Evolutionary conservation across 1,284 basidiomycete genomes (phyloP).

Genomic region (Tremellales sp.): DNA sequence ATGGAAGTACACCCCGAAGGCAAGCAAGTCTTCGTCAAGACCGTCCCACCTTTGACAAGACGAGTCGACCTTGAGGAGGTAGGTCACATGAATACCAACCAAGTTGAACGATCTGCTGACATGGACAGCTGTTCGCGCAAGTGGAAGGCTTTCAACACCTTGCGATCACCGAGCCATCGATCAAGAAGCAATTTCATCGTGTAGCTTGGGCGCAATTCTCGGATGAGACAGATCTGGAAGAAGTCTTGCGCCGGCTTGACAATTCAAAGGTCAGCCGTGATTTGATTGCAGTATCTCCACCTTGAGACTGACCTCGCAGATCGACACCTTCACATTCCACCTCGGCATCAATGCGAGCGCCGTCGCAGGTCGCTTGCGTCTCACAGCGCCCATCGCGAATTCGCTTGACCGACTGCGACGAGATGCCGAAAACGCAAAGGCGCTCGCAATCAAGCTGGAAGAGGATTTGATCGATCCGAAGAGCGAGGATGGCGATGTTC

Average conservation of each 20-base stretch:
- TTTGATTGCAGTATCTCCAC: too few species aligned
- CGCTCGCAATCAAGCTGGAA: constrained; percentile 68
- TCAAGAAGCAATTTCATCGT: constrained; percentile 84
- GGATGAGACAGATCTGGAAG: constrained; percentile 73
- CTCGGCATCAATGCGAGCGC: constrained; percentile 75
- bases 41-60: constrained; percentile 84
- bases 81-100: constrained; percentile 18
- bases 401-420: constrained; percentile 69
- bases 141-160: constrained; percentile 59
- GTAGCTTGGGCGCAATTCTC: constrained; percentile 85
- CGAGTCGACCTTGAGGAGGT: constrained; percentile 83
- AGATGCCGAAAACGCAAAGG: constrained; percentile 69
- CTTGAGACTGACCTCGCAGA: constrained; percentile 52
- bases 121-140: constrained; percentile 40
- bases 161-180: constrained; percentile 80
- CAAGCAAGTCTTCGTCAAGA: constrained; percentile 88
- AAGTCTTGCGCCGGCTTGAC: constrained; percentile 65
- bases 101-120: neutral
- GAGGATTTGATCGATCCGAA: constrained; percentile 53
- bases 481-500: constrained; percentile 25
- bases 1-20: constrained; percentile 69
- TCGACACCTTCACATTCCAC: constrained; percentile 88
- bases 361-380: constrained; percentile 69
- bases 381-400: constrained; percentile 74
- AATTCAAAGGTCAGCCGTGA: constrained; percentile 75